Conservation (phyloP, 805 yeast species). For the Ogataea paraovalis region DNA sequence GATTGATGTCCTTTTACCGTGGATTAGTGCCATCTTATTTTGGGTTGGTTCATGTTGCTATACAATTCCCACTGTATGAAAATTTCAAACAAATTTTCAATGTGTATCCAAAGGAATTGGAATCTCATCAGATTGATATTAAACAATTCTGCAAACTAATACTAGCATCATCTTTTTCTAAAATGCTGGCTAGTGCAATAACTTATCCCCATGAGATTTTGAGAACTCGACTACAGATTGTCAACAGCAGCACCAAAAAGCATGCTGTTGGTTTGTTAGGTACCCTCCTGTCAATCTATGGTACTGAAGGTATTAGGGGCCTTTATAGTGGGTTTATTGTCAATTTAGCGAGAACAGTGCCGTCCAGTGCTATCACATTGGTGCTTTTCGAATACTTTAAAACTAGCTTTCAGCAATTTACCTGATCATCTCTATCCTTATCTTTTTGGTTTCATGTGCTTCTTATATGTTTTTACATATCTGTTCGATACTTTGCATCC, state of each 20-base stretch:
- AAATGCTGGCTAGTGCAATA: slow-evolving; percentile 81
- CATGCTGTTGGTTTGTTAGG: slow-evolving; percentile 19
- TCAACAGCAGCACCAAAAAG: slow-evolving; percentile 27
- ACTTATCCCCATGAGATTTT: slow-evolving; percentile 96
- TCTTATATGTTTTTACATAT: background rate
- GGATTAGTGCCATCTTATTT: slow-evolving; percentile 88
- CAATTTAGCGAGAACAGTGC: slow-evolving; percentile 85
- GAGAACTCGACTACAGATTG: slow-evolving; percentile 83
- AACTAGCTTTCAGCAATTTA: slow-evolving; percentile 38
- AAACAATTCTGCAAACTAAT: slow-evolving; percentile 40
- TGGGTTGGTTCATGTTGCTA: slow-evolving; percentile 90
- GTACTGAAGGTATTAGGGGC: slow-evolving; percentile 71
- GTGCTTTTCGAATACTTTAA: slow-evolving; percentile 85
- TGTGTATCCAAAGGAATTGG: slow-evolving; percentile 11
- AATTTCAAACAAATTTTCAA: slow-evolving; percentile 56
- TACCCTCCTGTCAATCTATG: slow-evolving; percentile 40
- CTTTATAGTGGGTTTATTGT: slow-evolving; percentile 88
- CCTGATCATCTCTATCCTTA: background rate
- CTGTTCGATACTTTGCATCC: background rate
- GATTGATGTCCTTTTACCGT: slow-evolving; percentile 74
- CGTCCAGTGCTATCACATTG: slow-evolving; percentile 92
- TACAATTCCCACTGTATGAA: slow-evolving; percentile 94
- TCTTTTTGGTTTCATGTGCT: background rate
- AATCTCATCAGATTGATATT: slow-evolving; percentile 3
- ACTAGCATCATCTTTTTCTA: slow-evolving; percentile 72